Evolutionary conservation across 805 yeast genomes (phyloP), one percentile per base, ranked within the genome.

Genomic region (Tetrapisispora namnaoensis): DNA sequence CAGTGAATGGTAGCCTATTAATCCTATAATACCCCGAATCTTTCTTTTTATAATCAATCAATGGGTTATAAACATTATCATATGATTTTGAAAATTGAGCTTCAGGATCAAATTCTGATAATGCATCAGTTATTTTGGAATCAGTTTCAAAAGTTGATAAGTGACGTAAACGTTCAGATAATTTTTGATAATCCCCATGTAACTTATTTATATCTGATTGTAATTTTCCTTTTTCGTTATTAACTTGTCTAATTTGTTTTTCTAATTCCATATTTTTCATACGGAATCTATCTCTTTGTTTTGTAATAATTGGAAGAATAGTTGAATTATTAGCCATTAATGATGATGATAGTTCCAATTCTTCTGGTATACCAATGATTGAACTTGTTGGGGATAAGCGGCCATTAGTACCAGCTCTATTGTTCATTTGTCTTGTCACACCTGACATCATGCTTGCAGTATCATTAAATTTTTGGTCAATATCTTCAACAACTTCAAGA

Each of bases 271-370:
- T 78, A 59, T 84, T 87, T 48, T 88, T 76, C n/a, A 78, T 76
- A 58, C 95, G 80, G 72, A 90, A 89, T 53, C 99, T 73, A 65
- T 91, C 99, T 63, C 99, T 80, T 69, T 91, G 99, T 61, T 91
- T 90, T 14, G 96, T 89, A 28, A 93, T 79, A 47, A 91, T 88
- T 1, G 95, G 95, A 45, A 91, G 66, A 28, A 90, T 78, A 2
- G 37, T 42, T 4, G 80, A 75, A 13, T 72, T 60, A 46, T 76
- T 78, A 8, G 53, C 56, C 27, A 52, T 47, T 22, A 49, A 47
- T 2, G 53, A 24, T 17, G 44, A 30, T 41, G 58, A 48, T 10
- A 53, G 48, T 55, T 57, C 59, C 51, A 58, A 44, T 49, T 55
- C 76, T 60, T 55, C 80, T 60, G 56, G 66, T 11, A 67, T 63